Evolutionary conservation across 2,329 filamentous ascomycete genomes (phyloP).

Genomic region (Epichloe baconii): DNA sequence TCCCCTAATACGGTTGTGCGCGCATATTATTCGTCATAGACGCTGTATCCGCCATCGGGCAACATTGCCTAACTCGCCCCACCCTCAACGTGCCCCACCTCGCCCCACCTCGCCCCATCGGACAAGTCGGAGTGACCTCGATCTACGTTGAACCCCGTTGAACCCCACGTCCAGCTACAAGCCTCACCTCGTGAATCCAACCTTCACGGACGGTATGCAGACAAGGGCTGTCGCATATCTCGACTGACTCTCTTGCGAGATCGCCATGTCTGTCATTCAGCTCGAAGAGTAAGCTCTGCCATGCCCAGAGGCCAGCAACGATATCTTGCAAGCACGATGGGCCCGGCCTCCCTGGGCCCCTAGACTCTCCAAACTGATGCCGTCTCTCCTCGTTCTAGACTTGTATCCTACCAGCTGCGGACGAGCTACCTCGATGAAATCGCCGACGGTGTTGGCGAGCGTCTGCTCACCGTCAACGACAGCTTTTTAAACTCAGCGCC

Average conservation of each 20-base stretch:
- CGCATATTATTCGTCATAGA: too few relatives aligned
- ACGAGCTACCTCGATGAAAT: constrained; percentile 69
- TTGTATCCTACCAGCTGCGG: constrained; percentile 71
- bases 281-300: constrained; percentile 21
- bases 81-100: too few relatives aligned
- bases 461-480: constrained; percentile 70
- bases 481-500: constrained; percentile 65
- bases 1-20: too few relatives aligned
- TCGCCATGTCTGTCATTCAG: constrained; percentile 25
- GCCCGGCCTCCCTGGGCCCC: background rate
- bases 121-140: too few relatives aligned
- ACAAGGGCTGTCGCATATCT: background rate
- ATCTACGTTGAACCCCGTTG: too few relatives aligned
- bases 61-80: too few relatives aligned
- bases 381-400: constrained; percentile 30
- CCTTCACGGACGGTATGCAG: constrained; percentile 8
- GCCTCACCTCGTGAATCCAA: too few relatives aligned
- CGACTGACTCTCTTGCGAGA: background rate
- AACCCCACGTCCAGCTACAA: too few relatives aligned
- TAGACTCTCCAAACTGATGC: background rate
- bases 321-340: background rate
- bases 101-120: too few relatives aligned
- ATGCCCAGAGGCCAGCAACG: too few relatives aligned
- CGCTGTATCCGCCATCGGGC: too few relatives aligned
- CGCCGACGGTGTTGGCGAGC: constrained; percentile 73